phyloP scores from a whole-genome alignment of 1,284 basidiomycete species.

The Sporisorium exsertum region DNA sequence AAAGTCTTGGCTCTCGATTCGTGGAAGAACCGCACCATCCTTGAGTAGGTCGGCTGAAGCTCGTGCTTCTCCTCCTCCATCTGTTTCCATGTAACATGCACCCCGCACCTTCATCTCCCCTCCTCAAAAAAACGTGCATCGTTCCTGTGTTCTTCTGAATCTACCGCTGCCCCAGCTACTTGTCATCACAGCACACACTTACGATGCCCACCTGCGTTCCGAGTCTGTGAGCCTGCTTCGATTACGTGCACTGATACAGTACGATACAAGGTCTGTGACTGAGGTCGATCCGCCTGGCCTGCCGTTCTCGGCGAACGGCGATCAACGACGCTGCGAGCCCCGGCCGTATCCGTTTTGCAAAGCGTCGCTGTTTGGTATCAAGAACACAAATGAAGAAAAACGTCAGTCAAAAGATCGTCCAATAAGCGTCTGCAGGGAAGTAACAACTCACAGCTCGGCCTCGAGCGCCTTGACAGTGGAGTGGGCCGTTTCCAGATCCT shows the following conservation, averaged over 20 bases:
- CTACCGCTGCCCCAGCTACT: background rate
- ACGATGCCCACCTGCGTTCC: background rate
- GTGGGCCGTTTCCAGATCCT: constrained; percentile 68
- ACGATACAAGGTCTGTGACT: background rate
- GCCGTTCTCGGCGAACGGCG: background rate
- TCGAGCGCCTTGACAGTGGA: constrained; percentile 67
- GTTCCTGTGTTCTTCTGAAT: background rate
- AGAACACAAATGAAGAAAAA: background rate
- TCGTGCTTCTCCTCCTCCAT: background rate
- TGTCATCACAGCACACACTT: background rate
- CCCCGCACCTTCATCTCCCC: background rate
- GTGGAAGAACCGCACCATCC: background rate
- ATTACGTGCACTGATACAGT: background rate
- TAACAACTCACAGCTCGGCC: constrained; percentile 47
- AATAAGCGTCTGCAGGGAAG: background rate
- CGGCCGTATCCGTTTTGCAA: constrained; percentile 58
- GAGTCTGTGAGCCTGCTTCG: background rate
- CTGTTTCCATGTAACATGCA: background rate
- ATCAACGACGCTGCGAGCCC: constrained; percentile 53
- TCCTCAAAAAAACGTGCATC: background rate
- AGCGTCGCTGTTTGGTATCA: constrained; percentile 14
- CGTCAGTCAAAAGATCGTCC: background rate
- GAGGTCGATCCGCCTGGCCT: background rate
- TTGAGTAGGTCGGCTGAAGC: background rate
- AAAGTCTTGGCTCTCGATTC: background rate